Evolutionary conservation across 768 basidiomycete genomes (phyloP), one percentile per base, ranked within the genome.

Genomic region (Termitomyces sp.): DNA sequence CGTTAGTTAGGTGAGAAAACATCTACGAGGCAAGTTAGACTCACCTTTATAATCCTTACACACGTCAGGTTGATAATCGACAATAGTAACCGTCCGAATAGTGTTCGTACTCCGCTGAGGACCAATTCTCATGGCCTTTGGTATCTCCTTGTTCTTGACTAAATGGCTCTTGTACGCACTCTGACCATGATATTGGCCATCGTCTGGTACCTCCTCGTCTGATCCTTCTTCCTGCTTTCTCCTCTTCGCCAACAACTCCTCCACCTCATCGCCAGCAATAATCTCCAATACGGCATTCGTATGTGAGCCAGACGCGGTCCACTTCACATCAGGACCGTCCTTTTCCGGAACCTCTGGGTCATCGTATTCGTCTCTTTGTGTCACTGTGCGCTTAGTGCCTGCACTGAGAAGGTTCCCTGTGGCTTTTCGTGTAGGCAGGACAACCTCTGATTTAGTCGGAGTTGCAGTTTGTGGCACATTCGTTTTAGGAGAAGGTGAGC

Each of bases 41-140:
- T 56, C 61, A 93, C 94, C 94, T 86, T 97, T 98, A 74, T 99
- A 99, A 73, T 98, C 96, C 73, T 99, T 99, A 75, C 96, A 99
- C 18, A 99, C 96, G 68, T 98, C 96, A 3, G 96, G 96, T 72
- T 99, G 96, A 74, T 98, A 99, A 78, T 99, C 96, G 46, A 92
- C 82, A 57, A 98, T 88, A 4, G 96, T 98, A 46, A 96, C 95
- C 3, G 93, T 95, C 56, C 94, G 83, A 64, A 99, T 93, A 58
- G 91, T 98, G 75, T 71, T 89, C 44, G 75, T 85, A 69, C 74
- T 87, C 71, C 87, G 79, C 71, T 89, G 93, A 63, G 84, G 96
- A 48, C 84, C 95, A 53, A 84, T 86, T 62, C 88, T 84, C 88
- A 95, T 95, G 18, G 89, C 86, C 71, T 94, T 95, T 3, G 93